phyloP scores from a whole-genome alignment of 2,329 filamentous ascomycete genomes.

The Diaporthe sp. region DNA sequence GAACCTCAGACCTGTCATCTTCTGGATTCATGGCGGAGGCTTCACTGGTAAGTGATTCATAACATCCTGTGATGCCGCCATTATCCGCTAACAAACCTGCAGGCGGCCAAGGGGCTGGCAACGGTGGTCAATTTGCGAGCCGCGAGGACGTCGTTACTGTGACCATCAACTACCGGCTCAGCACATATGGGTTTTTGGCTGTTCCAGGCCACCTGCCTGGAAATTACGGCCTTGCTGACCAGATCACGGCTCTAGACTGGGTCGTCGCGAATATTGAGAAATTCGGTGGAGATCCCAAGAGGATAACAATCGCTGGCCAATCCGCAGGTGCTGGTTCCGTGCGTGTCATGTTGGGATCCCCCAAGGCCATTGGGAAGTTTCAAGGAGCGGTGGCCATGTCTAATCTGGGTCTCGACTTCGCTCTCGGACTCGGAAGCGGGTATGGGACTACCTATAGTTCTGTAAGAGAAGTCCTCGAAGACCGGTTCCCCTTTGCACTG shows the following conservation, averaged over 20 bases:
- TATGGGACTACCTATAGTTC: constrained; percentile 26
- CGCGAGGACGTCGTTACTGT: constrained; percentile 7
- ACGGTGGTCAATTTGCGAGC: constrained; percentile 1
- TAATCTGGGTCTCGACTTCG: constrained; percentile 9
- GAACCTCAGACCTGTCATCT: constrained; percentile 11
- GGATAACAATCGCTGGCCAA: constrained; percentile 5
- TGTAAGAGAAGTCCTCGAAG: background rate
- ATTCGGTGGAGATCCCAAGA: background rate
- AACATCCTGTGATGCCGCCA: background rate
- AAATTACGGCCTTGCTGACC: constrained; percentile 19
- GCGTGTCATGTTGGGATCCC: constrained; percentile 3
- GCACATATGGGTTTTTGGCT: constrained; percentile 4
- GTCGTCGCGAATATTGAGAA: background rate
- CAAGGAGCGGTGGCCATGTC: constrained; percentile 5
- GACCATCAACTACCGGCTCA: constrained; percentile 12
- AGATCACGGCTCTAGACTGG: constrained; percentile 20
- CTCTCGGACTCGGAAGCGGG: constrained; percentile 1
- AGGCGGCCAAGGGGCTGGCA: constrained; percentile 16
- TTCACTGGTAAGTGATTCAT: background rate
- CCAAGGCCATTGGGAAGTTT: background rate
- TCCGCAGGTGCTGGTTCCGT: constrained; percentile 20
- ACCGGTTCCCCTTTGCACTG: background rate
- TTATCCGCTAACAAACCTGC: background rate
- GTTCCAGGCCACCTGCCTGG: constrained; percentile 15
- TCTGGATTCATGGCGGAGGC: constrained; percentile 1